Base-by-base conservation (phyloP, 441 rosid genomes). In the Aquilaria agallochum region DNA sequence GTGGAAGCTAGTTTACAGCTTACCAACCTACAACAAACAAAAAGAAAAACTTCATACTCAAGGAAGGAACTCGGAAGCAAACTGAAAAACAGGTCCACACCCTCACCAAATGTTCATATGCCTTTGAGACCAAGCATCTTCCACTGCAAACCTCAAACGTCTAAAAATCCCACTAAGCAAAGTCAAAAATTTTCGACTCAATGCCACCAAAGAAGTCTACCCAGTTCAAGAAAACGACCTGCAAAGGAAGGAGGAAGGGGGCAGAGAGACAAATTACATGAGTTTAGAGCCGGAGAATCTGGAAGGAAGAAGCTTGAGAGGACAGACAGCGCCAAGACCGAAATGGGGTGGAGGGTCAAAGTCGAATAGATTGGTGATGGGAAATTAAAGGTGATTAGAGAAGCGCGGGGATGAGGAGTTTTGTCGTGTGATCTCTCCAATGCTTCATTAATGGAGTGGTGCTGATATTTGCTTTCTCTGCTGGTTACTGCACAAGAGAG, bases 1-100 rank as follows among this genome's bases (percentile, higher is more conserved):
- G 71, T 79, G 85, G 75, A 72, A 75, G 72, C 69, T 74, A 64
- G 63, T 73, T 75, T 61, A 78, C 84, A 74, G 84, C 86, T 75
- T 72, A 83, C 86, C 83, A 77, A 81, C 78, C 83, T 27, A 72
- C 61, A 78, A 74, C 74, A 56, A 77, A 79, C 71, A 58, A 44
- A 68, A 58, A 65, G 10, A 74, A 75, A 76, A 72, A 68, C 87
- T 78, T 83, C 65, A 64, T 57, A 45, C 59, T 71, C 76, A 83
- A 83, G 85, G 58, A 60, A 65, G 64, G 67, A 61, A 40, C 67
- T 59, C 52, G 61, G 62, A 64, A 12, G 44, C 65, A 64, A 56
- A 70, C 66, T 70, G 61, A 34, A 65, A 81, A 69, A 40, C 68
- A 78, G 89, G 83, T 80, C 84, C 87, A 70, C 79, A 68, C 76